Base-by-base conservation (phyloP, 2,329 filamentous ascomycete genomes). In the Hymenoscyphus scutula region DNA sequence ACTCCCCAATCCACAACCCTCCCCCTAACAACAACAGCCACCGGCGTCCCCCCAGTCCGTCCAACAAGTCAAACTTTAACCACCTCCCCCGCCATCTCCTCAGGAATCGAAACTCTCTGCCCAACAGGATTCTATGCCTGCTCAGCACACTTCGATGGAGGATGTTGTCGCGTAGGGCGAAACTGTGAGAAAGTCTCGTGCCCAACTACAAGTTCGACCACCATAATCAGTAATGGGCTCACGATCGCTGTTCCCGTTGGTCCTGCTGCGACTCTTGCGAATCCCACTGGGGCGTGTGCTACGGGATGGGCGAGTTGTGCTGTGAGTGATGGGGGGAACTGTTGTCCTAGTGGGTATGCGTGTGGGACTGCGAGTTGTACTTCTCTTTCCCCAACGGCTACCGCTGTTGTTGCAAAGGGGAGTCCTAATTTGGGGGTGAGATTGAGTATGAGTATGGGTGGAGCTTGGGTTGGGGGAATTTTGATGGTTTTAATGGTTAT, bases 81-180 rank as follows among this genome's bases (percentile, higher is more conserved):
- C 13, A 73, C 79, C 0, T 68, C 64, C 1, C 8, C 59, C 8
- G 13, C 58, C 8, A 61, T 71, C 51, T 65, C 64, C 1, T 15
- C 60, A 13, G n/a, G 56, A 6, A 61, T 70, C 56, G 72, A 68
- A 4, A 68, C 76, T 34, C 80, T 82, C 69, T 98, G 94, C 70
- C 94, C 94, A 0, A 93, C 89, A 0, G 93, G 93, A 2, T 98
- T 93, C 80, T 98, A 98, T 76, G 89, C 91, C 58, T 98, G 94
- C 76, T 85, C 88, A 2, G 94, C 94, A 1, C 87, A 87, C 64
- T 91, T 93, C 63, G 79, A 83, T 1, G 92, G 90, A 15, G 92
- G 92, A 23, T 98, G 94, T 78, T 98, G 94, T 77, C 89, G 90
- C 62, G 92, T 91, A 0, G 93, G 92, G 1, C 86, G 93, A 23